Evolutionary conservation across 768 basidiomycete genomes (phyloP).

Genomic region (Boletus fagicola): DNA sequence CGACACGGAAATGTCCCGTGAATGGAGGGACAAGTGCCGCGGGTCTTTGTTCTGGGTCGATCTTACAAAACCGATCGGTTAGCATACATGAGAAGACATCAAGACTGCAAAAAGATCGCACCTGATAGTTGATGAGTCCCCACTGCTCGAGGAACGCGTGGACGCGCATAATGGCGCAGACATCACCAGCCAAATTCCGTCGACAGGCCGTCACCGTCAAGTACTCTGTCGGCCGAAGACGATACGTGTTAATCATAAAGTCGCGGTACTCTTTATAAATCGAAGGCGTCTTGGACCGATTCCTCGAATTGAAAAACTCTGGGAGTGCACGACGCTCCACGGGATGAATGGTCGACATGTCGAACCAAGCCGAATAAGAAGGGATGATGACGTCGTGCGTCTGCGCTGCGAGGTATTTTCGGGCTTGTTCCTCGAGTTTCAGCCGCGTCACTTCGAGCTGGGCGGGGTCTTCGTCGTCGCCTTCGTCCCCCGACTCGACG

Average conservation of each 20-base stretch:
- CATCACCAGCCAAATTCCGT: conserved; percentile 95
- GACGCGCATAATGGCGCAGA: conserved; percentile 97
- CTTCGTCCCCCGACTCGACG: conserved; percentile 73
- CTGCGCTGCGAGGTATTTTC: conserved; percentile 94
- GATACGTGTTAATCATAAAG: conserved; percentile 99
- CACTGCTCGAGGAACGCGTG: conserved; percentile 99
- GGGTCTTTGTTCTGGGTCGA: conserved; percentile 95
- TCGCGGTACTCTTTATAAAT: conserved; percentile 99
- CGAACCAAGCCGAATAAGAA: conserved; percentile 97
- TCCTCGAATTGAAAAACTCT: conserved; percentile 97
- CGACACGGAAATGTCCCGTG: conserved; percentile 97
- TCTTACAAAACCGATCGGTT: conserved; percentile 47
- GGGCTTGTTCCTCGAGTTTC: conserved; percentile 81
- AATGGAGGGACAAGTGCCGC: conserved; percentile 95
- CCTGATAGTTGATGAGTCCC: conserved; percentile 99
- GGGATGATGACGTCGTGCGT: conserved; percentile 97
- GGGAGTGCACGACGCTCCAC: conserved; percentile 91
- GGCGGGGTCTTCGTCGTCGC: conserved; percentile 83
- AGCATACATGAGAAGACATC: neutral
- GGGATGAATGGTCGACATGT: conserved; percentile 89
- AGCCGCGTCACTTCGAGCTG: conserved; percentile 77
- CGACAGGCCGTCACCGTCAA: conserved; percentile 96
- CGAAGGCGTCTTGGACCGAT: conserved; percentile 91
- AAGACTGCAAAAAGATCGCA: conserved; percentile 34
- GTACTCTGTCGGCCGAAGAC: conserved; percentile 91